These are phyloP conservation scores for Rhododendron vialii DNA, from an alignment of 148 eudicot species.

Conservation along the genomic window DNA sequence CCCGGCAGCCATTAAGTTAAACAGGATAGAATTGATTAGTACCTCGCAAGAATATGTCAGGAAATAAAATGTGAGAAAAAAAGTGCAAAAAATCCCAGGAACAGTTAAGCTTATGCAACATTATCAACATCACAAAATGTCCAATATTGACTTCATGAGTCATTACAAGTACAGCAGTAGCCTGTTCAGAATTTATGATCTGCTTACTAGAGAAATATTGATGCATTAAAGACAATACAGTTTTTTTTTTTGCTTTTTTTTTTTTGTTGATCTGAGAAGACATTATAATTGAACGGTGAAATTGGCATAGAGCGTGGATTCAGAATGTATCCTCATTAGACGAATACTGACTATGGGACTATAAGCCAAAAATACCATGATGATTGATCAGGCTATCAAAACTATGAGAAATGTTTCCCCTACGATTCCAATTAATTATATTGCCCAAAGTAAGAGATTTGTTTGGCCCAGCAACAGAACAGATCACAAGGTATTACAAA, in stretches of 20 bases:
- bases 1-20: conserved; percentile 24
- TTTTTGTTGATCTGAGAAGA: too few relatives aligned
- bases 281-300: not conserved
- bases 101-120: not conserved
- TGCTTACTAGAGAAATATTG: not conserved
- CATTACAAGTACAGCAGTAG: not conserved
- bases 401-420: not conserved
- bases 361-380: not conserved
- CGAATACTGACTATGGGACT: not conserved
- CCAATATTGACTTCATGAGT: not conserved
- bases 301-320: not conserved
- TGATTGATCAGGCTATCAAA: not conserved
- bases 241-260: too few relatives aligned
- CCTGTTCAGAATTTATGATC: not conserved
- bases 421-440: not conserved
- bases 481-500: too few relatives aligned
- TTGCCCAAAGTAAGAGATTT: too few relatives aligned
- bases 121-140: not conserved
- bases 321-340: not conserved
- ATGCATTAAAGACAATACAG: not conserved
- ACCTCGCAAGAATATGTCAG: conserved; percentile 22
- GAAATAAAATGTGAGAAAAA: conserved; percentile 9
- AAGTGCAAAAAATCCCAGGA: conserved; percentile 1
- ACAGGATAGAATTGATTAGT: conserved; percentile 28
- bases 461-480: too few relatives aligned